These are phyloP conservation scores for Lactuca sativa DNA, from an alignment of 129 eudicot species.

Conservation along the genomic window DNA sequence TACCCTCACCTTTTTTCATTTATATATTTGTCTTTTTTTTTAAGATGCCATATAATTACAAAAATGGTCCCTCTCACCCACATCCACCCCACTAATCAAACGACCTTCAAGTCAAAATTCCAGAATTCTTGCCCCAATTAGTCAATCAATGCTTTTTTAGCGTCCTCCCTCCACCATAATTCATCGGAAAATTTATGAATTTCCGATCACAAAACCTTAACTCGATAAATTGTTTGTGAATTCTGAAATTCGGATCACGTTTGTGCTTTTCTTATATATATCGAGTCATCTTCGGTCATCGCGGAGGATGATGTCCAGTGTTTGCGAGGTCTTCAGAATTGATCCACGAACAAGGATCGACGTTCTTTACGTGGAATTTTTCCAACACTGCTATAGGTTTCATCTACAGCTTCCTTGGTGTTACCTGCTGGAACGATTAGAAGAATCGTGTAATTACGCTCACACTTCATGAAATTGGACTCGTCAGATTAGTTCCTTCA, in stretches of 20 bases:
- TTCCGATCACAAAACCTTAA: slow-evolving; percentile 23
- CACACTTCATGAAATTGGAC: slow-evolving; percentile 38
- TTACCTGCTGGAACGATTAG: slow-evolving; percentile 75
- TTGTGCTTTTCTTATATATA: slow-evolving; percentile 1
- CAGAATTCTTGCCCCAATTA: slow-evolving; percentile 1
- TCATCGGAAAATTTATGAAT: not conserved
- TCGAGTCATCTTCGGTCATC: slow-evolving; percentile 3
- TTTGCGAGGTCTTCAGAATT: slow-evolving; percentile 48
- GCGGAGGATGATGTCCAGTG: slow-evolving; percentile 69
- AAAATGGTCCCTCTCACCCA: no score
- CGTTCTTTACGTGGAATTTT: slow-evolving; percentile 54
- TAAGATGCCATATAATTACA: no score
- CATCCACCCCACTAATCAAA: slow-evolving; percentile 34
- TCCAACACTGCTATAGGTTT: slow-evolving; percentile 45
- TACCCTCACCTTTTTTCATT: no score
- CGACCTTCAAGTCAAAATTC: slow-evolving; percentile 20
- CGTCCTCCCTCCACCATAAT: slow-evolving; percentile 20
- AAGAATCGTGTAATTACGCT: slow-evolving; percentile 65
- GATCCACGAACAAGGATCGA: slow-evolving; percentile 36
- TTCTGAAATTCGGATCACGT: no score
- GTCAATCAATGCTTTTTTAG: slow-evolving; percentile 28
- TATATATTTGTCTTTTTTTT: no score
- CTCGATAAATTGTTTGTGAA: slow-evolving; percentile 21
- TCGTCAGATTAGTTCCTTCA: slow-evolving; percentile 51
- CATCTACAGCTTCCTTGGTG: slow-evolving; percentile 66